phyloP scores from a whole-genome alignment of 352 stramenopile genomes.

The Aphanomyces euteiches region DNA sequence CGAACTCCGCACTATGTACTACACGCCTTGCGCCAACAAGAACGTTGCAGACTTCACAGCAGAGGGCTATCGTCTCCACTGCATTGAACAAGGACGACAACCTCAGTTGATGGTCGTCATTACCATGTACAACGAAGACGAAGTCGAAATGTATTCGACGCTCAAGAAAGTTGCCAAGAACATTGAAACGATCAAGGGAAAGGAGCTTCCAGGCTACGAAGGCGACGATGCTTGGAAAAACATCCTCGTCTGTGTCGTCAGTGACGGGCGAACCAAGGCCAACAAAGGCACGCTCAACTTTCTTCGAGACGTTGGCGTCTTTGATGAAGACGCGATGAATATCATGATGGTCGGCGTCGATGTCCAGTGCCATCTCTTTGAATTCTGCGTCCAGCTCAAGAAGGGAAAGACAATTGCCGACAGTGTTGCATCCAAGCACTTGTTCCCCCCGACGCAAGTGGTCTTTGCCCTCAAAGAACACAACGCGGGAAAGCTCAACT shows the following conservation, averaged over 20 bases:
- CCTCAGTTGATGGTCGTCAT: slow-evolving; percentile 33
- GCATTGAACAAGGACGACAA: slow-evolving; percentile 28
- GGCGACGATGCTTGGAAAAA: slow-evolving; percentile 32
- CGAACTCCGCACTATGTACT: slow-evolving; percentile 32
- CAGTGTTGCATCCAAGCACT: slow-evolving; percentile 3
- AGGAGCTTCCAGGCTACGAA: slow-evolving; percentile 32
- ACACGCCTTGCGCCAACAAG: slow-evolving; percentile 31
- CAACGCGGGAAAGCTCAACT: slow-evolving; percentile 42
- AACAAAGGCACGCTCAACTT: slow-evolving; percentile 32
- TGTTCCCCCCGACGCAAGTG: slow-evolving; percentile 30
- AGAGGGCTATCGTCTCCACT: slow-evolving; percentile 28
- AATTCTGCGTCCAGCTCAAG: slow-evolving; percentile 32
- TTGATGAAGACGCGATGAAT: slow-evolving; percentile 33
- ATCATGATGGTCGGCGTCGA: slow-evolving; percentile 33
- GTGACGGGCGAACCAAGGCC: slow-evolving; percentile 31
- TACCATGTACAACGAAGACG: slow-evolving; percentile 34
- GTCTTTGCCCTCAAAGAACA: slow-evolving; percentile 36
- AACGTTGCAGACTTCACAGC: slow-evolving; percentile 29
- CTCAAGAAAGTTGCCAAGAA: slow-evolving; percentile 33
- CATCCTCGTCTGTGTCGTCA: slow-evolving; percentile 30
- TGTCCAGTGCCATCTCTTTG: slow-evolving; percentile 31
- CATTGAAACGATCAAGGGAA: slow-evolving; percentile 29
- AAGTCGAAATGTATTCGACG: slow-evolving; percentile 32
- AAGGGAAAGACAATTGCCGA: slow-evolving; percentile 28
- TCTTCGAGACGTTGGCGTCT: slow-evolving; percentile 28